Conservation (phyloP, 208 protist genomes). For the Trypanosoma conorhini region DNA sequence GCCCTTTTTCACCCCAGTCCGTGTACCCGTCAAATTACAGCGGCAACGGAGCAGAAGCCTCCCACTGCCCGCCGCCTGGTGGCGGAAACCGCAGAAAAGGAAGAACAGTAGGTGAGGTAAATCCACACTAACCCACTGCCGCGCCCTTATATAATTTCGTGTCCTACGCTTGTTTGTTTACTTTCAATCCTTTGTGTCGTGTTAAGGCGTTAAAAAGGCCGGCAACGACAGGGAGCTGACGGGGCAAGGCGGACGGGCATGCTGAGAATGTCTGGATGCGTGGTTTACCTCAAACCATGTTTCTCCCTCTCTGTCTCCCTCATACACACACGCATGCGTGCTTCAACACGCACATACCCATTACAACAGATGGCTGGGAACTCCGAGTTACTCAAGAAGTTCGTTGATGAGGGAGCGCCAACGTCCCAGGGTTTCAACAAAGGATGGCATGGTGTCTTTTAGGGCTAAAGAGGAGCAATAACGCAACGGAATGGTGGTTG, state of each 20-base stretch:
- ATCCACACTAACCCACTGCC: no score
- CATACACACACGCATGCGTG: not conserved
- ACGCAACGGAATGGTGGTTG: slow-evolving; percentile 54
- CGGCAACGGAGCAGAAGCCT: not conserved
- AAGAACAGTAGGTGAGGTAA: not conserved
- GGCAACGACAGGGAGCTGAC: no score
- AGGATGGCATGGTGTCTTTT: slow-evolving; percentile 54
- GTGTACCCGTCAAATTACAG: not conserved
- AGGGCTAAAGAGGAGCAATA: slow-evolving; percentile 49
- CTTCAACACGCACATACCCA: not conserved
- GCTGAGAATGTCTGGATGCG: no score
- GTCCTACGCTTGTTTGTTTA: no score
- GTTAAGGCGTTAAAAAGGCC: no score
- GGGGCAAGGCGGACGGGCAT: no score
- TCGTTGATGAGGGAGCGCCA: slow-evolving; percentile 68
- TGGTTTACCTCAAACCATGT: no score
- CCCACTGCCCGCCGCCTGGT: not conserved
- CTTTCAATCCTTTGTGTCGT: no score
- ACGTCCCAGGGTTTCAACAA: slow-evolving; percentile 67
- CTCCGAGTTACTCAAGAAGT: slow-evolving; percentile 23
- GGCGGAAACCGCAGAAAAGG: not conserved
- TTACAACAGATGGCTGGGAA: not conserved
- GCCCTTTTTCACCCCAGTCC: not conserved
- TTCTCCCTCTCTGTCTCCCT: no score
- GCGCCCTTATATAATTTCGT: no score